Evolutionary conservation across 768 basidiomycete species (phyloP), one percentile per base, ranked within the genome.

Genomic region (Cubamyces lactineus): DNA sequence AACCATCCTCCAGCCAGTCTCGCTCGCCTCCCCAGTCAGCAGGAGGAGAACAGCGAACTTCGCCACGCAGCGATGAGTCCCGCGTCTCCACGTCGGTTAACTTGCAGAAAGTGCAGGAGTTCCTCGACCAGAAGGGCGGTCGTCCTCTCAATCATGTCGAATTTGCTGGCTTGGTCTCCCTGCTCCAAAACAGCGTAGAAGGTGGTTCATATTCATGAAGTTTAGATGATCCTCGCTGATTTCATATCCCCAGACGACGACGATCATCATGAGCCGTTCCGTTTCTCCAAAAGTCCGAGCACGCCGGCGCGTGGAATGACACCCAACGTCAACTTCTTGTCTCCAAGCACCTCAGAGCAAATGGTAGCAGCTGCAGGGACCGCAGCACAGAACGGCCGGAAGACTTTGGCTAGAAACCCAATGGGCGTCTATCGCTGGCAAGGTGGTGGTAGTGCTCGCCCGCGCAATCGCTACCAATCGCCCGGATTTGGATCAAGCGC

Each of bases 401-500:
- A 81, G 69, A 85, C 80, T 11, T 75, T 92, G 7, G 70, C 80
- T 21, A 84, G 77, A 70, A 93, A 93, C 67, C 91, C 91, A 0
- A 93, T 92, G 69, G 91, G 91, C 21, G 69, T 76, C 38, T 88
- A 88, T 73, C 80, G 80, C 50, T 91, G 87, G 87, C 82, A 86
- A 65, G 91, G 91, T n/a, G 87, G 78, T 34, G 89, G 90, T 45
- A 91, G 88, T 66, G 85, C 91, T 13, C 86, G 82, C 67, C 76
- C 79, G 19, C 82, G 83, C 49, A 91, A 89, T 71, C 86, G 89
- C 45, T 89, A 85, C 70, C 81, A 84, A 53, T 90, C 89, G 9
- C 89, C 90, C 48, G 87, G 86, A 4, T 91, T 92, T 69, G 84
- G 86, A 4, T 78, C 86, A 21, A 77, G 84, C 13, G 74, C 82